Conservation (phyloP, 208 protist genomes). For the Zelonia costaricensis region DNA sequence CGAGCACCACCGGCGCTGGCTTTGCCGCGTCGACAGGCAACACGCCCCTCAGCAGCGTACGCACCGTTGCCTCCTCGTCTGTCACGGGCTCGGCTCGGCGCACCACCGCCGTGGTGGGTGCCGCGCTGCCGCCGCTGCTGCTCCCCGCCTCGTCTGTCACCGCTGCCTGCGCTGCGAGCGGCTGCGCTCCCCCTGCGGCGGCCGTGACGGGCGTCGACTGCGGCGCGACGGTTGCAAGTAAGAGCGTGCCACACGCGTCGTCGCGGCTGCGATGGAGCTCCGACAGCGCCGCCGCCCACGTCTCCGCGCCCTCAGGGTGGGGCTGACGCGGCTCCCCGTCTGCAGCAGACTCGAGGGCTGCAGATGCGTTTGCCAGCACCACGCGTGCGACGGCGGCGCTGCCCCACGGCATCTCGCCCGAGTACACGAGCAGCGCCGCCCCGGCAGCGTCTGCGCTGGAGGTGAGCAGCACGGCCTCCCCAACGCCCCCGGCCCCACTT, state of each 20-base stretch:
- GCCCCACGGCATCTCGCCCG: slow-evolving; percentile 12
- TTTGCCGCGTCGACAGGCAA: slow-evolving; percentile 1
- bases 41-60: slow-evolving; percentile 31
- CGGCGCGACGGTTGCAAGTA: slow-evolving; percentile 19
- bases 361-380: background rate
- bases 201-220: background rate
- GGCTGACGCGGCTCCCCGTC: background rate
- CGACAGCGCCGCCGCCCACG: background rate
- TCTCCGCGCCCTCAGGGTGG: background rate
- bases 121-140: background rate
- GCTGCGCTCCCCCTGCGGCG: slow-evolving; percentile 2
- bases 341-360: background rate
- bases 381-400: slow-evolving; percentile 18
- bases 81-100: background rate
- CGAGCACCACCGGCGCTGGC: slow-evolving; percentile 16
- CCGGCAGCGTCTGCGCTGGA: slow-evolving; percentile 9
- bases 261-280: slow-evolving; percentile 26
- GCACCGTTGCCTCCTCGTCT: slow-evolving; percentile 33
- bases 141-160: background rate
- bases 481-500: background rate
- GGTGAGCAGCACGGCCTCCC: slow-evolving; percentile 27
- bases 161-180: background rate
- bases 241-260: slow-evolving; percentile 27
- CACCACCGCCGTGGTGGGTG: background rate
- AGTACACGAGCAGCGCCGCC: slow-evolving; percentile 31